Percentiles rank a stretch among this genome's conserved stretches.
Conservation (phyloP, 306 rosid species). For the Quercus glauca region DNA sequence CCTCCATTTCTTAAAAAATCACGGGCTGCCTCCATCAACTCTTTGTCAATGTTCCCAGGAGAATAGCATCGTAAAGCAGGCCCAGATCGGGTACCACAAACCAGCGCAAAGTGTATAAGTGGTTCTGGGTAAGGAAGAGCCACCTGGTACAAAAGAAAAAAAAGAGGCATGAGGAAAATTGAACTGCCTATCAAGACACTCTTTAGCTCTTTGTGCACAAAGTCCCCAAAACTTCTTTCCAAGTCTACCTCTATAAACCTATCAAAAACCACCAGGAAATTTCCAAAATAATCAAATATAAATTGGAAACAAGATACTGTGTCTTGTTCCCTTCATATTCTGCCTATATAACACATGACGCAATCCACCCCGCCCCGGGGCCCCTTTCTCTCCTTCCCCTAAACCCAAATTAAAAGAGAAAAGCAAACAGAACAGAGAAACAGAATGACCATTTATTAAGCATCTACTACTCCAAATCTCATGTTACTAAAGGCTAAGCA, state of each 20-base stretch:
- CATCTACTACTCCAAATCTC: too few species aligned
- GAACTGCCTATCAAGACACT: background rate
- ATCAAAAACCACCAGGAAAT: background rate
- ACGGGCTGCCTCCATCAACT: constrained; percentile 68
- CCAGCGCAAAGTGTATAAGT: constrained; percentile 80
- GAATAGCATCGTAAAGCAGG: constrained; percentile 81
- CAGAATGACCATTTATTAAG: too few species aligned
- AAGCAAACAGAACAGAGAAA: too few species aligned
- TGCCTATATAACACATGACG: background rate
- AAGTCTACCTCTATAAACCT: background rate
- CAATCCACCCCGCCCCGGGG: background rate
- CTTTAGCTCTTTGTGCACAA: background rate
- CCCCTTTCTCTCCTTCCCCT: too few species aligned
- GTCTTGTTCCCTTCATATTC: background rate
- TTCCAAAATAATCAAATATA: background rate
- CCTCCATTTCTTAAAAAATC: constrained; percentile 71
- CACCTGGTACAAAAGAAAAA: constrained; percentile 40
- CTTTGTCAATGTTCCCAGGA: constrained; percentile 68
- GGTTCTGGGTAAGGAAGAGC: constrained; percentile 90
- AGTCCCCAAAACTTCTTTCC: background rate
- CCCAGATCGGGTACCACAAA: constrained; percentile 73
- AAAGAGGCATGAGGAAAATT: constrained; percentile 6
- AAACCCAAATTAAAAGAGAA: too few species aligned
- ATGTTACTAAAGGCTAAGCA: too few species aligned
- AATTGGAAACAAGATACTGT: background rate